phyloP scores from a whole-genome alignment of 495 filamentous ascomycete species.

The Daldinia childiae region DNA sequence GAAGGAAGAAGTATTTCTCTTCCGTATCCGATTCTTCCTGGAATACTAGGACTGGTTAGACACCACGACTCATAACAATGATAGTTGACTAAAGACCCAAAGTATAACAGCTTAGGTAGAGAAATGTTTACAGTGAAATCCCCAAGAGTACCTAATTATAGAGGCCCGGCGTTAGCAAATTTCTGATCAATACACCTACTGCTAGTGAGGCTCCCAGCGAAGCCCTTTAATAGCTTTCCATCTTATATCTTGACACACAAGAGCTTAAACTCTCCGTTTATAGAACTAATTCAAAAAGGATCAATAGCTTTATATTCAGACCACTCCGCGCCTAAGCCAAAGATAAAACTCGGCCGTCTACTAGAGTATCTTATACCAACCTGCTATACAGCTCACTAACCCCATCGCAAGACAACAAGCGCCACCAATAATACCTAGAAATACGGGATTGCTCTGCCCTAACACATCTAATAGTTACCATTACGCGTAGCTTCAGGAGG shows the following conservation, averaged over 20 bases:
- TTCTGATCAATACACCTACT: too few species aligned
- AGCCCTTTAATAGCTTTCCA: too few species aligned
- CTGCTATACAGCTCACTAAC: not conserved
- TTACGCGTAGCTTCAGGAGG: not conserved
- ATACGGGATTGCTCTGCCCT: not conserved
- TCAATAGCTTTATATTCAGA: constrained; percentile 10
- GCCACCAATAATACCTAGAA: not conserved
- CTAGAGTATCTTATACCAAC: not conserved
- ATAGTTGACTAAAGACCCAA: not conserved
- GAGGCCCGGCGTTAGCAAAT: too few species aligned
- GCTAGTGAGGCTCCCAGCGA: too few species aligned
- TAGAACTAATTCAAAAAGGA: not conserved
- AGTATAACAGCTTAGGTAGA: too few species aligned
- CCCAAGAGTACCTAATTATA: too few species aligned
- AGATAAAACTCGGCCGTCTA: not conserved
- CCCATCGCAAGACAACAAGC: not conserved
- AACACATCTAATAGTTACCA: not conserved
- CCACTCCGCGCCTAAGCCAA: not conserved
- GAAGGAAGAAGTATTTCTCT: not conserved
- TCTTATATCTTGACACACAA: too few species aligned
- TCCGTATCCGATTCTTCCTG: not conserved
- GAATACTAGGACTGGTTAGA: not conserved
- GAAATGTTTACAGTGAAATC: too few species aligned
- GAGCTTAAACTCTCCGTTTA: not conserved
- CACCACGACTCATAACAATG: not conserved